phyloP scores from a whole-genome alignment of 1,284 basidiomycete species.

The Sporisorium iseilematis-ciliati region DNA sequence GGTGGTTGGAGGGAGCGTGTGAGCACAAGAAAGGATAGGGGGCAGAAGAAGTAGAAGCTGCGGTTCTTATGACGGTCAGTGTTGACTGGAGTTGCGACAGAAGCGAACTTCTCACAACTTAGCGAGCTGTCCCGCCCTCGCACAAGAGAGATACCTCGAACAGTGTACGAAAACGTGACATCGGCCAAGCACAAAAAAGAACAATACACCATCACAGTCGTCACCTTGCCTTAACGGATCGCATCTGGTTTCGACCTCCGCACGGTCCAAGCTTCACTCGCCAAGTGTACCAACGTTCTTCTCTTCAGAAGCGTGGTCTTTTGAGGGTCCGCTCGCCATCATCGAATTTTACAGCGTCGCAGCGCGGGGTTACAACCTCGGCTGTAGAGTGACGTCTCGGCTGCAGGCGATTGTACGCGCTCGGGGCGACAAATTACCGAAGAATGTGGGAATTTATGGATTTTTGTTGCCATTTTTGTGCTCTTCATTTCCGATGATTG shows the following conservation, averaged over 20 bases:
- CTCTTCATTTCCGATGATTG: too few relatives aligned
- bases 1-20: not conserved
- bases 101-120: too few relatives aligned
- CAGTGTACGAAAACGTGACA: too few relatives aligned
- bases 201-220: not conserved
- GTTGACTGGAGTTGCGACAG: too few relatives aligned
- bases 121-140: too few relatives aligned
- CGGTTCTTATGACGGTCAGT: too few relatives aligned
- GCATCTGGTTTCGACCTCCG: constrained; percentile 4
- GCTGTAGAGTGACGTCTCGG: constrained; percentile 33
- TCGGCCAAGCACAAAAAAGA: too few relatives aligned
- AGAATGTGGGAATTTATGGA: not conserved
- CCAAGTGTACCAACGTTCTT: not conserved
- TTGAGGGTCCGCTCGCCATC: constrained; percentile 22
- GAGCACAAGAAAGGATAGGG: too few relatives aligned
- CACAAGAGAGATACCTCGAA: too few relatives aligned
- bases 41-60: not conserved
- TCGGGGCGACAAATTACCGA: too few relatives aligned
- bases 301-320: not conserved
- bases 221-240: constrained; percentile 12
- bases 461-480: not conserved
- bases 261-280: not conserved
- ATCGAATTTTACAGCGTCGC: not conserved
- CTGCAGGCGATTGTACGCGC: not conserved
- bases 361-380: constrained; percentile 7